These are phyloP conservation scores for Triadica sebifera DNA, from an alignment of 345 rosid genomes.

Conservation along the genomic window DNA sequence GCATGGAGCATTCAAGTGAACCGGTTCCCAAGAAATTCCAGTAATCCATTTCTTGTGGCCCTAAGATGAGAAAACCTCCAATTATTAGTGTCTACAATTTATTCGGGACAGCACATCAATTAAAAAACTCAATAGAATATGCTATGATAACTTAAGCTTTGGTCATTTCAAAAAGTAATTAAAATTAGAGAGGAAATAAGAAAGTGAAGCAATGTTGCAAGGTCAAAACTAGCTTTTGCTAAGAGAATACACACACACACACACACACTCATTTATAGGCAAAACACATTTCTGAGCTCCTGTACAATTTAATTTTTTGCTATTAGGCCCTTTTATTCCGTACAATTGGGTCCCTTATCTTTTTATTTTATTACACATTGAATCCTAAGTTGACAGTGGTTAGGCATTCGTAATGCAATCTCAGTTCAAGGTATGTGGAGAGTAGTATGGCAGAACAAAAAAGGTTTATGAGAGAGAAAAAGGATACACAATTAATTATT, in stretches of 20 bases:
- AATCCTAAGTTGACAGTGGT: too few relatives aligned
- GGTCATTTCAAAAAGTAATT: not conserved
- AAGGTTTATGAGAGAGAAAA: too few relatives aligned
- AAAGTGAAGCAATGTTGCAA: not conserved
- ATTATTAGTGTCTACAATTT: constrained; percentile 12
- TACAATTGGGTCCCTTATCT: too few relatives aligned
- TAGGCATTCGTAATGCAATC: too few relatives aligned
- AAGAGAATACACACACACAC: not conserved
- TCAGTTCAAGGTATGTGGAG: too few relatives aligned
- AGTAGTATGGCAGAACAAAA: too few relatives aligned
- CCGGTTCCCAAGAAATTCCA: constrained; percentile 96
- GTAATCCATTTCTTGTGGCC: constrained; percentile 99
- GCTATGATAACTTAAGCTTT: not conserved
- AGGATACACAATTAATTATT: too few relatives aligned
- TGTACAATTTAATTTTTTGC: too few relatives aligned
- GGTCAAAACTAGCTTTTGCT: not conserved
- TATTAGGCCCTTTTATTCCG: too few relatives aligned
- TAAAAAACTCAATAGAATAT: not conserved
- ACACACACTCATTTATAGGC: too few relatives aligned
- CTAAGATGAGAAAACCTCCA: constrained; percentile 37
- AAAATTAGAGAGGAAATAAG: not conserved
- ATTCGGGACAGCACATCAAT: not conserved
- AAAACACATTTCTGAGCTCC: too few relatives aligned
- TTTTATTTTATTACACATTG: too few relatives aligned
- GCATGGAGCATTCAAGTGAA: constrained; percentile 86